These are phyloP conservation scores for Plasmopara halstedii DNA, from an alignment of 352 stramenopile species.

Conservation along the genomic window DNA sequence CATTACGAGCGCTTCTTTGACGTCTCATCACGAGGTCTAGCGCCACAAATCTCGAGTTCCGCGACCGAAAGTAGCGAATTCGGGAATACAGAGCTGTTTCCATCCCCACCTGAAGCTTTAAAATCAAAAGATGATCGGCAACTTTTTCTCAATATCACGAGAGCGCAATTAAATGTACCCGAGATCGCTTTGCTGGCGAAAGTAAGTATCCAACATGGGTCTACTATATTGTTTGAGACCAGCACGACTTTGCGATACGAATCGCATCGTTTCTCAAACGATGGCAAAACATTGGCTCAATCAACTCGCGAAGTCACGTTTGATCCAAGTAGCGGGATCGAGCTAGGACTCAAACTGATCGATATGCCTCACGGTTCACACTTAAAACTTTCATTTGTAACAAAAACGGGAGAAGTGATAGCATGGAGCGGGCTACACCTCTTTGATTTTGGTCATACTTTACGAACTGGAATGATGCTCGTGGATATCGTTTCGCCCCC, in stretches of 20 bases:
- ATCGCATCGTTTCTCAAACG: slow-evolving; percentile 4
- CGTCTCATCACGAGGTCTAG: slow-evolving; percentile 7
- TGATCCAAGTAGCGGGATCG: slow-evolving; percentile 18
- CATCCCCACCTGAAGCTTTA: slow-evolving; percentile 23
- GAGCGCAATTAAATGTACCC: slow-evolving; percentile 5
- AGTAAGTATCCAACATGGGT: slow-evolving; percentile 26
- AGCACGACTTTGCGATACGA: slow-evolving; percentile 15
- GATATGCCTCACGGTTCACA: slow-evolving; percentile 76
- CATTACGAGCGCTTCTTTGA: slow-evolving; percentile 67
- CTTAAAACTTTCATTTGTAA: slow-evolving; percentile 47
- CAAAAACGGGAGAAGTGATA: slow-evolving; percentile 26
- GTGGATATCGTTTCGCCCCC: slow-evolving; percentile 39
- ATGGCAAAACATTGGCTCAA: slow-evolving; percentile 6
- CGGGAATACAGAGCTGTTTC: slow-evolving; percentile 17
- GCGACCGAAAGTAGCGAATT: not conserved
- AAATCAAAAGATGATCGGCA: slow-evolving; percentile 19
- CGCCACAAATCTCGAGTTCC: not conserved
- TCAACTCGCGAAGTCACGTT: slow-evolving; percentile 13
- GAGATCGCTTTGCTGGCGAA: slow-evolving; percentile 16
- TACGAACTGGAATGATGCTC: slow-evolving; percentile 38
- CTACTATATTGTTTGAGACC: slow-evolving; percentile 22
- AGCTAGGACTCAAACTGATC: slow-evolving; percentile 36
- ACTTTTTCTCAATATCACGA: slow-evolving; percentile 19
- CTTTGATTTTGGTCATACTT: slow-evolving; percentile 74
- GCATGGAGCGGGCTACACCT: slow-evolving; percentile 69